Percentiles rank a stretch among this genome's conserved stretches.
These are phyloP conservation scores for Corinectria fuckeliana DNA, from an alignment of 2,329 filamentous ascomycete species.

Conservation along the genomic window DNA sequence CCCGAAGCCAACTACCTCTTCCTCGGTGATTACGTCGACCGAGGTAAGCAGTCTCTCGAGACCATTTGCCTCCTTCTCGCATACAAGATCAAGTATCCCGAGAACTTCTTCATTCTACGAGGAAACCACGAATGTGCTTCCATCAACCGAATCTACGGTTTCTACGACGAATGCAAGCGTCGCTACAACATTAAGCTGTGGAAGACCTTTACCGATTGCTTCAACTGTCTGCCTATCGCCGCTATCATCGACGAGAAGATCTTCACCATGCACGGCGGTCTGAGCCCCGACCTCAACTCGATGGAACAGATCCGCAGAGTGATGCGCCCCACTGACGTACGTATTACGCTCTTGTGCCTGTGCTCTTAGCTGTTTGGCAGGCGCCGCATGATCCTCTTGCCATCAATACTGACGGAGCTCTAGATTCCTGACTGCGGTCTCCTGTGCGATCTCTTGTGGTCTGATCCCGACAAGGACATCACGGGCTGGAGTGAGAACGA, in stretches of 20 bases:
- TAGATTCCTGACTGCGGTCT: conserved; percentile 98
- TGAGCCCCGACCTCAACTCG: conserved; percentile 96
- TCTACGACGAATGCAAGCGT: conserved; percentile 99
- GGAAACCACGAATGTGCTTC: conserved; percentile 99
- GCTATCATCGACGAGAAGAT: conserved; percentile 99
- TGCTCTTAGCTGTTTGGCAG: conserved; percentile 8
- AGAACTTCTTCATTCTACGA: conserved; percentile 99
- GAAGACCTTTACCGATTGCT: conserved; percentile 99
- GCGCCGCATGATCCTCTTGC: conserved; percentile 28
- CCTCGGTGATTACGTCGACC: conserved; percentile 97
- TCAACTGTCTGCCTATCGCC: conserved; percentile 98
- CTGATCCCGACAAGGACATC: conserved; percentile 98
- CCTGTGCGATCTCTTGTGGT: conserved; percentile 97
- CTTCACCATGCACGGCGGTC: conserved; percentile 98
- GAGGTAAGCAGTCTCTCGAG: conserved; percentile 98
- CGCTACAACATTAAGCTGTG: conserved; percentile 99
- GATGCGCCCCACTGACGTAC: conserved; percentile 98
- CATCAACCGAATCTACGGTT: conserved; percentile 98
- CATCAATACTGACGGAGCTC: conserved; percentile 18
- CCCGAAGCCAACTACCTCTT: conserved; percentile 99
- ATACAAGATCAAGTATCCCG: conserved; percentile 99
- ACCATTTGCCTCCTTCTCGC: conserved; percentile 95
- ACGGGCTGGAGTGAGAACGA: conserved; percentile 99
- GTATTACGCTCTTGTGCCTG: conserved; percentile 48
- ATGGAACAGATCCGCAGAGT: conserved; percentile 99